Percentiles rank a stretch among this genome's conserved stretches.
These are phyloP conservation scores for Pichia cabralensis DNA, from an alignment of 805 yeast species.

Conservation along the genomic window DNA sequence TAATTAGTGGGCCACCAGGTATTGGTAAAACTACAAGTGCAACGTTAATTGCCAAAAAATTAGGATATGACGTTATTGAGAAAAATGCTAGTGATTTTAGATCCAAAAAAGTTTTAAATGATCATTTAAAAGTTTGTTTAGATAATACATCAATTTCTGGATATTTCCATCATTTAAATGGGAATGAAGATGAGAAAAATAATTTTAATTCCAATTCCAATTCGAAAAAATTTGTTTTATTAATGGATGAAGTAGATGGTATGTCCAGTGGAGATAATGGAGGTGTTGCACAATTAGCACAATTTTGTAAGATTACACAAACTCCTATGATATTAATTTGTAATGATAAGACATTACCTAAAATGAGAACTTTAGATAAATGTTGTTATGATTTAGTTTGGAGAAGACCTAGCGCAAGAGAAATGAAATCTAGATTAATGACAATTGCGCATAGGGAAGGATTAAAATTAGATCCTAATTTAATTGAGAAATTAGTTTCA, in stretches of 20 bases:
- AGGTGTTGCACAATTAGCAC: conserved; percentile 91
- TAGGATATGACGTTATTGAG: conserved; percentile 68
- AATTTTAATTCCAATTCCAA: conserved; percentile 12
- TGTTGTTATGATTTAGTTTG: conserved; percentile 73
- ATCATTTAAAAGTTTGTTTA: conserved; percentile 58
- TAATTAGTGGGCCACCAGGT: conserved; percentile 84
- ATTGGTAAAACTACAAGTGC: conserved; percentile 81
- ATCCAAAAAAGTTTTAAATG: conserved; percentile 66
- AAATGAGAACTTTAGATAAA: conserved; percentile 92
- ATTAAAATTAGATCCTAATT: conserved; percentile 66
- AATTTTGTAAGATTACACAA: conserved; percentile 71
- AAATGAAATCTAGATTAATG: conserved; percentile 76
- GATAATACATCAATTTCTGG: conserved; percentile 81
- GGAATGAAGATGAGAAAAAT: conserved; percentile 6
- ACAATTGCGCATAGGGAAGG: conserved; percentile 84
- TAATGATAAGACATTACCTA: conserved; percentile 85
- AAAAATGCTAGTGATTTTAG: conserved; percentile 86
- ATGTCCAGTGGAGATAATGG: conserved; percentile 99
- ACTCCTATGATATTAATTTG: conserved; percentile 91
- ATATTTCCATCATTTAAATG: conserved; percentile 36
- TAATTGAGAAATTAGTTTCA: conserved; percentile 74
- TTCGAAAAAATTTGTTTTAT: conserved; percentile 58
- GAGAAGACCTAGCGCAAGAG: conserved; percentile 78
- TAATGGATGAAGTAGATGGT: conserved; percentile 99
- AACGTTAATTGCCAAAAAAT: conserved; percentile 55